Evolutionary conservation across 2,329 filamentous ascomycete genomes (phyloP), one percentile per base, ranked within the genome.

Genomic region (Pestalotiopsis sp.): DNA sequence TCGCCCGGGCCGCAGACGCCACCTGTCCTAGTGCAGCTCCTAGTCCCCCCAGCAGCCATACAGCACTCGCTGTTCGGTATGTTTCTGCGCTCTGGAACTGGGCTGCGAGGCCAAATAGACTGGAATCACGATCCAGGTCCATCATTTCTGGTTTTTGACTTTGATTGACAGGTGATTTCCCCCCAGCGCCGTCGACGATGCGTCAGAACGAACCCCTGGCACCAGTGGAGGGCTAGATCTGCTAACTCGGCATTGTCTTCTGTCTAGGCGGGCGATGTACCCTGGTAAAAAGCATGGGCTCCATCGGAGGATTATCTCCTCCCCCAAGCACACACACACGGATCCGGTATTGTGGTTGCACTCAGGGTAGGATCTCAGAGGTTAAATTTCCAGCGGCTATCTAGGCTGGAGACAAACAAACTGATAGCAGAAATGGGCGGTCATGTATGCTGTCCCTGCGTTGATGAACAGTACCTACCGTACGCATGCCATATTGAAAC

Each of bases 1-100:
- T 36, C 27, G 62, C 36, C 64, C 64, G 64, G 23, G 25, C 64
- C 52, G 64, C 64, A 66, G 64, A 38, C 64, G 52, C 64, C 64
- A 66, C 45, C 12, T 9, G 57, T 7, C 31, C 20, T 61, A 61
- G 59, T 61, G 59, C 31, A 27, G 27, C 14, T 39, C n/a, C 17
- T 25, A n/a, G 20, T n/a, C 36, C 17, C 13, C 4, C n/a, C 49
- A 41, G n/a, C 39, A 64, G 38, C 62, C 23, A 49, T 5, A 14
- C 25, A 45, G 25, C 20, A 36, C 14, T 36, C 38, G 39, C 36
- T 25, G 38, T 41, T 39, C 23, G n/a, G 20, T 17, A 63, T n/a
- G 38, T 27, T 12, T 41, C 20, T 36, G 25, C n/a, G 36, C 20
- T 52, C 17, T 17, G 20, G 45, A n/a, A 52, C 45, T 52, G 45